A percentile compares a stretch with the other conserved stretches of the same genome.
Conservation (phyloP, 106 monocot species). For the Phalaenopsis aphrodite region DNA sequence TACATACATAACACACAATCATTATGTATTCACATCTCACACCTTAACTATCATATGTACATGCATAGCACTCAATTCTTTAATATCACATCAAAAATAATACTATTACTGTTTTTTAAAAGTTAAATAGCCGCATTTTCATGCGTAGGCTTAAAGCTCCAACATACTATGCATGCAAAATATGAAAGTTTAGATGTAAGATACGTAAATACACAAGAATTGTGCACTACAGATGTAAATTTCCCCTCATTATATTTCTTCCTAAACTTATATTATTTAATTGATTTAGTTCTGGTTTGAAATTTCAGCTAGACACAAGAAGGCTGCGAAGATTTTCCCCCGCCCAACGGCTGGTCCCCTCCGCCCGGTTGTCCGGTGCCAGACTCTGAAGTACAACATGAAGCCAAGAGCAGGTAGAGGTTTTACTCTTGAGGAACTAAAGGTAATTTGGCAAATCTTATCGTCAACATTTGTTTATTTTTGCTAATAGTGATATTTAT, state of each 20-base stretch:
- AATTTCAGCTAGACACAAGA: slow-evolving; percentile 49
- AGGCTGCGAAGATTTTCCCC: slow-evolving; percentile 63
- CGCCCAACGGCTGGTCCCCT: slow-evolving; percentile 64
- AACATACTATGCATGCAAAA: too few relatives aligned
- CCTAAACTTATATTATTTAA: neutral
- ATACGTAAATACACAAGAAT: too few relatives aligned
- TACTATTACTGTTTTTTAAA: too few relatives aligned
- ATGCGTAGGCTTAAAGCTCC: too few relatives aligned
- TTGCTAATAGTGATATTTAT: too few relatives aligned
- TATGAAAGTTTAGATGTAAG: too few relatives aligned
- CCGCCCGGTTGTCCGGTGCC: slow-evolving; percentile 50
- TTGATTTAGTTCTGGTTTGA: neutral
- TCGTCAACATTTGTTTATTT: neutral
- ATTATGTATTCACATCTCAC: too few relatives aligned
- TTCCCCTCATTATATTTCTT: neutral
- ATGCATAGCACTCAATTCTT: too few relatives aligned
- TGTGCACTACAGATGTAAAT: too few relatives aligned
- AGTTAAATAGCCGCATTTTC: too few relatives aligned
- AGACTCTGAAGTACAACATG: slow-evolving; percentile 60
- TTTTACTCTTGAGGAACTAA: slow-evolving; percentile 57
- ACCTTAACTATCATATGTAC: too few relatives aligned
- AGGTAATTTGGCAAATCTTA: slow-evolving; percentile 20
- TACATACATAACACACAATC: neutral
- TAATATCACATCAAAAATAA: too few relatives aligned
- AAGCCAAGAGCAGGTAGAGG: slow-evolving; percentile 53